Evolutionary conservation across 1,284 basidiomycete species (phyloP), one percentile per base, ranked within the genome.

Genomic region (Heliocybe sulcata): DNA sequence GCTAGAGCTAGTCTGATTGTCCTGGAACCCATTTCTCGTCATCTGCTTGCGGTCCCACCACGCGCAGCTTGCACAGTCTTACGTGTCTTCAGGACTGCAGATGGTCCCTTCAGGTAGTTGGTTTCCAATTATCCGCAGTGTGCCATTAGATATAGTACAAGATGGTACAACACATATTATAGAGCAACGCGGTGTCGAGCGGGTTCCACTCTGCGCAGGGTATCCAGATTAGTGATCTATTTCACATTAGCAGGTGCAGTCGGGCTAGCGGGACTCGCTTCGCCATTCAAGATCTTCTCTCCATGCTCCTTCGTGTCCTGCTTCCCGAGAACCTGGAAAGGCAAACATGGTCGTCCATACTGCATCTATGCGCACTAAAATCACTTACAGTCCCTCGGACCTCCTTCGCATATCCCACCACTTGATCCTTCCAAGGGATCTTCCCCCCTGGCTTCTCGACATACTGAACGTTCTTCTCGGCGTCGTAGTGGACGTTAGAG

Each of bases 341-440:
- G 25, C 27, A 26, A 22, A 3, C 8, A 9, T 12, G 47, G 47
- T 49, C 6, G 23, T 25, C 8, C 16, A 8, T 4, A 26, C 8
- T 16, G 3, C 23, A 25, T 8, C 12, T 16, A 49, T 9, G 47
- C 23, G 47, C 3, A 14, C 47, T 12, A 12, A 49, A 6, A 14
- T 49, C 25, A 16, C 47, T 29, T n/a, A 49, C 12, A 6, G 27
- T 29, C 25, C 47, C 47, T 8, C 47, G 47, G 22, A 29, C 25
- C 47, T 49, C 27, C 47, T 42, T 45, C 42, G 42, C 42, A 16
- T 45, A 45, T 25, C 42, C 42, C 16, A 49, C 10, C 11, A 49
- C 47, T n/a, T 49, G 47, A n/a, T 49, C 47, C 20, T 49, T 49
- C 47, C 47, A 49, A 14, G 47, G 47, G 8, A 49, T 22, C 47